These are phyloP conservation scores for Botrytis tulipae DNA, from an alignment of 2,329 filamentous ascomycete genomes.

Conservation along the genomic window DNA sequence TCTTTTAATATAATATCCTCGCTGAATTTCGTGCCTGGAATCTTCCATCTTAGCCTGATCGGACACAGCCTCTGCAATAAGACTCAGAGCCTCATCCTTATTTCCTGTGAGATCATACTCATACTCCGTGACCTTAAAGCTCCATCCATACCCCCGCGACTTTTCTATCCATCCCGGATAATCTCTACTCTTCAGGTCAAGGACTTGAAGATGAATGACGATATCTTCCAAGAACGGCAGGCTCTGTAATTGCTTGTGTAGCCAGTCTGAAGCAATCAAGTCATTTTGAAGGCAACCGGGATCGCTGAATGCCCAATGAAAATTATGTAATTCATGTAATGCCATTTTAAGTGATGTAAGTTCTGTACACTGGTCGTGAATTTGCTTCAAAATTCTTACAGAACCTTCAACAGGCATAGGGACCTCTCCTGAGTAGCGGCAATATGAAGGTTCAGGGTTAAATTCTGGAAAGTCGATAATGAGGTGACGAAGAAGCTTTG, in stretches of 20 bases:
- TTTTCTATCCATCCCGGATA: neutral
- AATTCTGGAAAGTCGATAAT: neutral
- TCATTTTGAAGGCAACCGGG: fast-evolving
- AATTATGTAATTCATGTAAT: neutral
- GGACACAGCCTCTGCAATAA: fast-evolving
- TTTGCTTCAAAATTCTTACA: neutral
- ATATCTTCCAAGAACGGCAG: neutral
- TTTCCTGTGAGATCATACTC: neutral
- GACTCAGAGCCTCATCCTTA: too few species aligned
- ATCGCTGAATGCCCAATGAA: fast-evolving
- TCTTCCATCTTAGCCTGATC: neutral
- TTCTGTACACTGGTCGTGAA: neutral
- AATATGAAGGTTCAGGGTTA: fast-evolving
- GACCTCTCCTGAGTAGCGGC: too few species aligned
- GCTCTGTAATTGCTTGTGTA: neutral
- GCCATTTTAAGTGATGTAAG: neutral
- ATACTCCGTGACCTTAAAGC: neutral
- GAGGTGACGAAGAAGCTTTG: neutral
- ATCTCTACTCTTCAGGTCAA: neutral
- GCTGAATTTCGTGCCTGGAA: neutral
- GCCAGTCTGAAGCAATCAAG: neutral
- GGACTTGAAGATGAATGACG: neutral
- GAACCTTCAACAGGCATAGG: neutral
- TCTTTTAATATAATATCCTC: neutral
- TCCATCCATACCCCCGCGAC: neutral